These are phyloP conservation scores for Annulohypoxylon moriforme DNA, from an alignment of 495 filamentous ascomycete genomes.

Conservation along the genomic window DNA sequence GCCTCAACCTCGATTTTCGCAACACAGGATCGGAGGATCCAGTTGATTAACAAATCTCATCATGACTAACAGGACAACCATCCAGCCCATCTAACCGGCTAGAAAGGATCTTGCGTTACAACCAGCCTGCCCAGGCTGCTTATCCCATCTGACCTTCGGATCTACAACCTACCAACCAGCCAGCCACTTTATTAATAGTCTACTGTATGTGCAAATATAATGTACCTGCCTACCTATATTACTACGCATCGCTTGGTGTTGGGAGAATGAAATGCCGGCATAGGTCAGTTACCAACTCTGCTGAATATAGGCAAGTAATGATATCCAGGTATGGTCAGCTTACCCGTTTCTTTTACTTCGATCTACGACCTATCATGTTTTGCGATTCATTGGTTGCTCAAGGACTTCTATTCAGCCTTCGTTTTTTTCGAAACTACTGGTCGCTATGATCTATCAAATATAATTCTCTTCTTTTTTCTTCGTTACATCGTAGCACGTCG, in stretches of 20 bases:
- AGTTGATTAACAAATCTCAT: constrained; percentile 5
- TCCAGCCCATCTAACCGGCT: not conserved
- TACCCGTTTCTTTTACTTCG: not conserved
- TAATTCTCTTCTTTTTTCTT: constrained; percentile 18
- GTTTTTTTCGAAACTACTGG: constrained; percentile 20
- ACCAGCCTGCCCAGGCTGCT: not conserved
- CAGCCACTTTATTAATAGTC: constrained; percentile 18
- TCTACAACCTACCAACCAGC: not conserved
- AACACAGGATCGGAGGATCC: not conserved
- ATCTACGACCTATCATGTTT: constrained; percentile 6
- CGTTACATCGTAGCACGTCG: constrained; percentile 24
- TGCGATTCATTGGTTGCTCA: constrained; percentile 28
- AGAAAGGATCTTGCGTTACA: not conserved
- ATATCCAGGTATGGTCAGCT: constrained; percentile 9
- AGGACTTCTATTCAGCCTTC: constrained; percentile 38
- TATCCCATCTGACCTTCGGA: constrained; percentile 1
- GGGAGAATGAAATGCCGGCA: constrained; percentile 4
- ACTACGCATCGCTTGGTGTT: constrained; percentile 19
- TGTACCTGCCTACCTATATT: too few relatives aligned
- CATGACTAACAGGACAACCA: not conserved
- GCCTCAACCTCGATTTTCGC: constrained; percentile 15
- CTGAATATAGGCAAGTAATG: not conserved
- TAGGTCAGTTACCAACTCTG: not conserved
- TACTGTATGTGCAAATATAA: not conserved
- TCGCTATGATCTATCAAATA: constrained; percentile 19